Percentiles rank a stretch among this genome's conserved stretches.
These are phyloP conservation scores for Ceratocystis variospora DNA, from an alignment of 2,329 filamentous ascomycete genomes.

Conservation along the genomic window DNA sequence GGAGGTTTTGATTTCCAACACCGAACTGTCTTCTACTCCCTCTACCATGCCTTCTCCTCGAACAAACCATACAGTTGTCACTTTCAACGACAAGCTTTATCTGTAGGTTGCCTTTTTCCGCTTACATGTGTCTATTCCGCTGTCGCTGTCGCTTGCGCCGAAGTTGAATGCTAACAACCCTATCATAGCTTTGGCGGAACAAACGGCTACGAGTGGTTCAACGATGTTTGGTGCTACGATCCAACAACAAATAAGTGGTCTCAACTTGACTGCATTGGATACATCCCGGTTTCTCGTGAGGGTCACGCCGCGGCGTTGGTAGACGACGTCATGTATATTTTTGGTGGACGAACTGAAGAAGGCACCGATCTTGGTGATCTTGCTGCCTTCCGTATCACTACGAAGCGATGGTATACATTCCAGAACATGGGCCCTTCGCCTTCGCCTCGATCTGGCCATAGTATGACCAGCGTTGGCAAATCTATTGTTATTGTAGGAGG, in stretches of 20 bases:
- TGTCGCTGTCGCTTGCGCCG: too few relatives aligned
- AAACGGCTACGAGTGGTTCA: constrained; percentile 94
- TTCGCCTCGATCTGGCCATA: constrained; percentile 85
- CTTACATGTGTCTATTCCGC: too few relatives aligned
- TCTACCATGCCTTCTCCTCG: constrained; percentile 61
- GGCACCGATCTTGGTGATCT: constrained; percentile 85
- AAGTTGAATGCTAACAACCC: neutral
- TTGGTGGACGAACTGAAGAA: constrained; percentile 89
- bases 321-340: constrained; percentile 98
- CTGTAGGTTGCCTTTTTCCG: constrained; percentile 44
- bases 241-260: constrained; percentile 69
- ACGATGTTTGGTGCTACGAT: constrained; percentile 96
- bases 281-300: constrained; percentile 86
- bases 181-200: constrained; percentile 76
- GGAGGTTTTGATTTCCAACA: constrained; percentile 64
- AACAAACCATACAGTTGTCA: constrained; percentile 89
- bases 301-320: constrained; percentile 88
- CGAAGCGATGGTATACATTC: constrained; percentile 94
- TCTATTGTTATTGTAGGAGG: constrained; percentile 85
- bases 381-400: constrained; percentile 61
- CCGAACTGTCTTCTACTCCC: constrained; percentile 27
- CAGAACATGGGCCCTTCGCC: constrained; percentile 98
- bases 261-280: constrained; percentile 89
- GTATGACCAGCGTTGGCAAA: constrained; percentile 91
- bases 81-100: constrained; percentile 85